Conservation (phyloP, 2,329 filamentous ascomycete genomes). For the Stagonosporopsis rhizophila region DNA sequence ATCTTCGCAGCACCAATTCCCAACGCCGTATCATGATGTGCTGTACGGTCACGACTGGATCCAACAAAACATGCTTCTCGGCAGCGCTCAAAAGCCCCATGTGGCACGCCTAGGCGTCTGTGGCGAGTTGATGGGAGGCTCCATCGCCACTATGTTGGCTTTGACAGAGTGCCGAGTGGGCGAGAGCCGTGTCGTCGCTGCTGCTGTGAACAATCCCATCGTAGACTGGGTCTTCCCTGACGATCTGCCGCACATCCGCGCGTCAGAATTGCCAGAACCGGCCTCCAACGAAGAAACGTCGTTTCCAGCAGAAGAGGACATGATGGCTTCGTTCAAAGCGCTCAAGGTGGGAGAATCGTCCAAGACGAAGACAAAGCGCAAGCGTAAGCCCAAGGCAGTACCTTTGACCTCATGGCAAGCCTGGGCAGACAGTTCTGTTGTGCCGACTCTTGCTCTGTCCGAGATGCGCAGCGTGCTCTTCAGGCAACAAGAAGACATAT, state of each 20-base stretch:
- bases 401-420: slow-evolving; percentile 38
- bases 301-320: slow-evolving; percentile 40
- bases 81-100: slow-evolving; percentile 28
- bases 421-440: slow-evolving; percentile 30
- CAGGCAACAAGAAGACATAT: slow-evolving; percentile 51
- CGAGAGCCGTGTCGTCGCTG: slow-evolving; percentile 52
- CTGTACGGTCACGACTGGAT: slow-evolving; percentile 58
- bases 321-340: slow-evolving; percentile 23
- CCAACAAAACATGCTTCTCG: slow-evolving; percentile 45
- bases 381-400: slow-evolving; percentile 28
- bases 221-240: slow-evolving; percentile 57
- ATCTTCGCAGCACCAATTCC: slow-evolving; percentile 48
- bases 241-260: slow-evolving; percentile 31
- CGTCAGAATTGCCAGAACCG: slow-evolving; percentile 40
- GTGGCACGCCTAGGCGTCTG: slow-evolving; percentile 52
- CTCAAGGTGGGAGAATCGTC: slow-evolving; percentile 15
- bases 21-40: slow-evolving; percentile 57
- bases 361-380: slow-evolving; percentile 15
- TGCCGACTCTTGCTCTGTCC: slow-evolving; percentile 42
- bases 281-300: slow-evolving; percentile 39
- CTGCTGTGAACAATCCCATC: slow-evolving; percentile 57
- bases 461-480: slow-evolving; percentile 51
- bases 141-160: slow-evolving; percentile 57
- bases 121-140: slow-evolving; percentile 58
- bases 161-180: slow-evolving; percentile 57